Evolutionary conservation across 2,329 filamentous ascomycete genomes (phyloP).

Genomic region (Phoma sp.): DNA sequence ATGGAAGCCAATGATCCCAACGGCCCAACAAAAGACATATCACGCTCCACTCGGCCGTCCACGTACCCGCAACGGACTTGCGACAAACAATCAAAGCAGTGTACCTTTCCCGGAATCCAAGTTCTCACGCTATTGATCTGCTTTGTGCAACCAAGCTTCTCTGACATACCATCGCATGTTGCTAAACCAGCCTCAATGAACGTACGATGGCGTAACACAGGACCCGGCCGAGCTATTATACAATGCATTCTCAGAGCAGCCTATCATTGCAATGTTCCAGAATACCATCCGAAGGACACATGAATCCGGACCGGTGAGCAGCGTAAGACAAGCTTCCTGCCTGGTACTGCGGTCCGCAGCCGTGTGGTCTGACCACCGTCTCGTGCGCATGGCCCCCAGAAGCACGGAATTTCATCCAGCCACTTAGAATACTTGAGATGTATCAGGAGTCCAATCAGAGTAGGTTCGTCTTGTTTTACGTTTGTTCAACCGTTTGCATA

Average conservation of each 20-base stretch:
- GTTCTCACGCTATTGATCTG: not conserved
- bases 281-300: not conserved
- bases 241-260: not conserved
- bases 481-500: not conserved
- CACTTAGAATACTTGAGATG: not conserved
- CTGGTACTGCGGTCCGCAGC: conserved; percentile 13
- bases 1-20: not conserved
- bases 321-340: conserved; percentile 2
- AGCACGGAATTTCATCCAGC: not conserved
- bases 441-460: not conserved
- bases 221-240: not conserved
- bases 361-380: not conserved
- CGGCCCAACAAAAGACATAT: not conserved
- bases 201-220: not conserved
- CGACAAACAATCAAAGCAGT: not conserved
- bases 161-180: not conserved
- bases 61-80: not conserved
- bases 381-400: not conserved
- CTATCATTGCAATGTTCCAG: not conserved
- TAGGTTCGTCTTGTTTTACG: not conserved
- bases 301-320: conserved; percentile 1
- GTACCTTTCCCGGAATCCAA: not conserved
- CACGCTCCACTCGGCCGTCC: no score
- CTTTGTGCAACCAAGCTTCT: not conserved
- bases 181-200: not conserved